phyloP scores from a whole-genome alignment of 2,329 filamentous ascomycete genomes.

The Fusarium hostae region DNA sequence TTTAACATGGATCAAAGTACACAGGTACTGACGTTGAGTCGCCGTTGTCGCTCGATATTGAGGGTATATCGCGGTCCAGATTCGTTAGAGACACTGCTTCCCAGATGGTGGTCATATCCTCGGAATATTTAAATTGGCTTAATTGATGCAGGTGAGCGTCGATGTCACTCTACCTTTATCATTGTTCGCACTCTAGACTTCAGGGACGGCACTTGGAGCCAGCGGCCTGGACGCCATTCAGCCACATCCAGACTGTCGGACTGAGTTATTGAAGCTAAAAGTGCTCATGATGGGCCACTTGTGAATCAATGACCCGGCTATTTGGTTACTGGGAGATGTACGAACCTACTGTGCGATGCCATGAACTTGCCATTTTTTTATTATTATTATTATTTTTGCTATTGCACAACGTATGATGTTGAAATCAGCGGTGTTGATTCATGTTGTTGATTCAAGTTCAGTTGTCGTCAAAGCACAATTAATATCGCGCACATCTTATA shows the following conservation, averaged over 20 bases:
- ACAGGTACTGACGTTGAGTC: not conserved
- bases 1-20: not conserved
- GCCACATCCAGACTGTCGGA: slow-evolving; percentile 32
- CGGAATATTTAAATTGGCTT: slow-evolving; percentile 11
- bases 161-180: slow-evolving; percentile 15
- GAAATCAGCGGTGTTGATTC: not conserved
- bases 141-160: not conserved
- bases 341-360: slow-evolving; percentile 1
- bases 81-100: slow-evolving; percentile 1
- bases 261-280: slow-evolving; percentile 19
- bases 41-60: slow-evolving; percentile 6
- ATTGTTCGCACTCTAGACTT: slow-evolving; percentile 6
- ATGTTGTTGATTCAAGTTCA: not conserved
- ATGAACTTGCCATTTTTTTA: not conserved
- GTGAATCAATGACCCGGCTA: slow-evolving; percentile 14
- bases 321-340: slow-evolving; percentile 2
- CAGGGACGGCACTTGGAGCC: slow-evolving; percentile 20
- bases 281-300: slow-evolving; percentile 3
- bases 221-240: slow-evolving; percentile 21
- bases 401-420: slow-evolving; percentile 1
- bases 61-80: slow-evolving; percentile 3
- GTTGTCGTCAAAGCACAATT: not conserved
- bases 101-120: not conserved
- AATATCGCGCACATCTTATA: not conserved
- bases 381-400: not conserved